Base-by-base conservation (phyloP, 257 asterid genomes). In the Solanum tarapatanum region DNA sequence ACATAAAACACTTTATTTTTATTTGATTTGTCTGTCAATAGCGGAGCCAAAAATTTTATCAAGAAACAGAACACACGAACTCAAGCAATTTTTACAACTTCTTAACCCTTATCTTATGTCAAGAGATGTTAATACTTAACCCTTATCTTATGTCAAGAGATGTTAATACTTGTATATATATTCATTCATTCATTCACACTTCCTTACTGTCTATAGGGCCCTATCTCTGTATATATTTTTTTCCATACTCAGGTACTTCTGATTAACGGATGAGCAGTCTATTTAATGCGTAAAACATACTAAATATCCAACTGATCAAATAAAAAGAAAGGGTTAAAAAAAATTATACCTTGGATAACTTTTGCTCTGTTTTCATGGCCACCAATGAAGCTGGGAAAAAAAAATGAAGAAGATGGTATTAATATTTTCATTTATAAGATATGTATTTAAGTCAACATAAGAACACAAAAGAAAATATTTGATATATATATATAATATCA, bases 311-410 rank as follows among this genome's bases (percentile, higher is more conserved):
- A 37, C 32, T 36, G 55, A 76, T 2, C 23, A 75, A n/a, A 8
- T 6, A 4, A n/a, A 32, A 11, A 11, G 9, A 4, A 14, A 23
- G 1, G 3, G 4, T 17, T 12, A 3, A 64, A n/a, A 6, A 9
- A 19, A 8, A 16, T 0, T 1, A 7, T 43, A 95, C 98, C 98
- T 93, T 94, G 5, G 64, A 68, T 87, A 36, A 66, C 39, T 72
- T 90, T 14, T 55, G 86, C 62, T 92, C 94, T 85, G 88, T 88
- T 86, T 91, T 94, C 98, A 96, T 95, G 86, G 93, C 87, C 32
- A 73, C 75, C 84, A 85, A 86, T 87, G 86, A 90, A 87, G 69
- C 88, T 88, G 90, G 41, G 88, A 30, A 86, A 84, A 48, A 62
- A 30, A 58, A 86, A 85, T 21, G 41, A 62, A 87, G 74, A 36